Evolutionary conservation across 257 asterid species (phyloP), one percentile per base, ranked within the genome.

Genomic region (Cordia subcordata): DNA sequence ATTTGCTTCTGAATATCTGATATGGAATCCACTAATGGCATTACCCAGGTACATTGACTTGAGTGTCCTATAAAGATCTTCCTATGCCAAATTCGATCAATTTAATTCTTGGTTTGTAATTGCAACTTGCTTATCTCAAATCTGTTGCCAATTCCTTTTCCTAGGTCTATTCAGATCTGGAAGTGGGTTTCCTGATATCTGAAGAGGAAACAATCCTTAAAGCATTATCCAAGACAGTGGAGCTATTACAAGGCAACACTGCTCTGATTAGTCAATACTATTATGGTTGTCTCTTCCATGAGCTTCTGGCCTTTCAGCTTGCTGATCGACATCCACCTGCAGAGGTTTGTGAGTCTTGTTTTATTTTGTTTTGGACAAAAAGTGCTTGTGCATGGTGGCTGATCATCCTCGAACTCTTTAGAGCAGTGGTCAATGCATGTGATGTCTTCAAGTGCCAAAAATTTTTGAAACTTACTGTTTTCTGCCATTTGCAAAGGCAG

Each of bases 301-400:
- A 90, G 82, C 97, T 90, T 75, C 87, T 93, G 62, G 78, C 92
- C 68, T 93, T 93, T 75, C 97, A 93, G 77, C 97, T 93, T 68
- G 72, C 99, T 68, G 97, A 89, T 77, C 86, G 99, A 71, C 99
- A 70, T 66, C 94, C 94, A 53, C 82, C 82, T 49, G 21, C 79
- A 51, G 84, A 85, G 97, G 99, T 93, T 67, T 75, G 89, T 65
- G 45, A 49, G 19, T 14, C n/a, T n/a, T 8, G 49, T 21, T 57
- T 85, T 49, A 22, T 20, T 67, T 38, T 15, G 11, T 23, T 5
- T 58, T 33, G 9, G 16, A 21, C 53, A 3, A 18, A 20, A 52
- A 53, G 17, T 17, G 10, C 13, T 53, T 11, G 38, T 22, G 21
- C 13, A 15, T 11, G 4, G 10, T 49, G 9, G n/a, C 38, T 22